Evolutionary conservation across 2,329 filamentous ascomycete genomes (phyloP).

Genomic region (Ceratocystis cacaofunesta): DNA sequence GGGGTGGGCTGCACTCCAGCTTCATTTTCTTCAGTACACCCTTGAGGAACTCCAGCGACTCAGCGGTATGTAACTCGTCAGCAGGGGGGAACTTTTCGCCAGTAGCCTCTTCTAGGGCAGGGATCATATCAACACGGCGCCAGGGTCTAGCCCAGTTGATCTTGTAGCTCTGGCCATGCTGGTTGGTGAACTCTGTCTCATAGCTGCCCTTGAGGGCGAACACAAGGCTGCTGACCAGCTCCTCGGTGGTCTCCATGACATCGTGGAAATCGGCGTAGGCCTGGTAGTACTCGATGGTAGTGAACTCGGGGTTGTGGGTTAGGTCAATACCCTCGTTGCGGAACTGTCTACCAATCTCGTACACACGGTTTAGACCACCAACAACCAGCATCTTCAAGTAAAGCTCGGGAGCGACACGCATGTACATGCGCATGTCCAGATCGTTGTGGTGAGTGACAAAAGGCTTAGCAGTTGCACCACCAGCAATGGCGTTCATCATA

Average conservation of each 20-base stretch:
- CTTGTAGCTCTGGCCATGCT: slow-evolving; percentile 70
- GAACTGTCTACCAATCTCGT: slow-evolving; percentile 92
- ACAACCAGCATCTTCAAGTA: slow-evolving; percentile 95
- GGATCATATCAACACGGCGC: slow-evolving; percentile 88
- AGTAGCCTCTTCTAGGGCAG: slow-evolving; percentile 67
- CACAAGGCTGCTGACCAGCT: slow-evolving; percentile 78
- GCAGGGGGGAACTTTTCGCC: slow-evolving; percentile 89
- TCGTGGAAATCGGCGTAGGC: slow-evolving; percentile 88
- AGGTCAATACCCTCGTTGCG: slow-evolving; percentile 60
- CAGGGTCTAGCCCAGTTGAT: slow-evolving; percentile 96
- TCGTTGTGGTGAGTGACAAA: slow-evolving; percentile 97
- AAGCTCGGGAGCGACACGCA: slow-evolving; percentile 87
- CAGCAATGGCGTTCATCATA: slow-evolving; percentile 92
- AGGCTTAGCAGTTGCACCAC: slow-evolving; percentile 83
- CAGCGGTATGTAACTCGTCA: slow-evolving; percentile 75
- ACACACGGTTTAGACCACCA: slow-evolving; percentile 84
- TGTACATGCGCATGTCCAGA: slow-evolving; percentile 81
- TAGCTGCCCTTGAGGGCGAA: slow-evolving; percentile 78
- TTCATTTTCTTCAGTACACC: slow-evolving; percentile 74
- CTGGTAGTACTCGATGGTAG: slow-evolving; percentile 93
- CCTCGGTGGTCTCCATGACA: slow-evolving; percentile 79
- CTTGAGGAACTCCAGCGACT: slow-evolving; percentile 80
- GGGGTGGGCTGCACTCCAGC: slow-evolving; percentile 74
- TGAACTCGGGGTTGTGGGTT: slow-evolving; percentile 94
- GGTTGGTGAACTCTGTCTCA: slow-evolving; percentile 72